A percentile compares a stretch with the other conserved stretches of the same genome.
Evolutionary conservation across 1,139 yeast genomes (phyloP).

Genomic region (Saccharomycopsis hybrid): DNA sequence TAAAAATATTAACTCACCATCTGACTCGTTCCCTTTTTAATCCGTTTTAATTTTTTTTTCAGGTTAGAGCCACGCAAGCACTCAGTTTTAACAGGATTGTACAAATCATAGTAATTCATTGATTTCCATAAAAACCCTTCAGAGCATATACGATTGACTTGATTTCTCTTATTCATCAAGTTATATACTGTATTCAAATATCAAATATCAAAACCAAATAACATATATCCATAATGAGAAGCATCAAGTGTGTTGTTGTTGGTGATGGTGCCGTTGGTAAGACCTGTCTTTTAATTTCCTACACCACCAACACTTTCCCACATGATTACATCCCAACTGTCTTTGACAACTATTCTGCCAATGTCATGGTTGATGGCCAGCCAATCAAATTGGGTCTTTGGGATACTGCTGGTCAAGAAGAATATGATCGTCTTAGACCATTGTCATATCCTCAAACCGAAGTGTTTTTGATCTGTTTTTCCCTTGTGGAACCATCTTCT

Average conservation of each 20-base stretch:
- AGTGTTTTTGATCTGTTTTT: conserved; percentile 80
- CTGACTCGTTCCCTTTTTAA: too few relatives aligned
- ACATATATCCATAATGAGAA: too few relatives aligned
- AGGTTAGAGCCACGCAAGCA: too few relatives aligned
- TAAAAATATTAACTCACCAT: too few relatives aligned
- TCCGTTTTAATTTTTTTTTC: too few relatives aligned
- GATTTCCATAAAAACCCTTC: too few relatives aligned
- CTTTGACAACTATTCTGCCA: conserved; percentile 84
- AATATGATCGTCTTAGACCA: conserved; percentile 87
- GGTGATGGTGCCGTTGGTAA: conserved; percentile 98
- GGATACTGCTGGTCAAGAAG: conserved; percentile 99
- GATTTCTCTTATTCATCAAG: too few relatives aligned
- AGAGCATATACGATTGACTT: too few relatives aligned
- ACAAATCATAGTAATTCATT: too few relatives aligned
- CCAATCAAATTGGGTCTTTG: conserved; percentile 74
- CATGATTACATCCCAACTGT: conserved; percentile 94
- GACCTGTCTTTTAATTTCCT: conserved; percentile 80
- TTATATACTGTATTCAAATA: too few relatives aligned
- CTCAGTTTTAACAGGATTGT: too few relatives aligned
- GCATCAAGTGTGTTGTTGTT: conserved; percentile 92
- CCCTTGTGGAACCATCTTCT: conserved; percentile 76
- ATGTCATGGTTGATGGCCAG: conserved; percentile 76
- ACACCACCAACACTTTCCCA: conserved; percentile 91
- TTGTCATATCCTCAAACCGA: conserved; percentile 91
- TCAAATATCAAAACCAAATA: too few relatives aligned